Evolutionary conservation across 371 early-diverging fungal genomes (phyloP), one percentile per base, ranked within the genome.

Genomic region (Lichtheimia ornata): DNA sequence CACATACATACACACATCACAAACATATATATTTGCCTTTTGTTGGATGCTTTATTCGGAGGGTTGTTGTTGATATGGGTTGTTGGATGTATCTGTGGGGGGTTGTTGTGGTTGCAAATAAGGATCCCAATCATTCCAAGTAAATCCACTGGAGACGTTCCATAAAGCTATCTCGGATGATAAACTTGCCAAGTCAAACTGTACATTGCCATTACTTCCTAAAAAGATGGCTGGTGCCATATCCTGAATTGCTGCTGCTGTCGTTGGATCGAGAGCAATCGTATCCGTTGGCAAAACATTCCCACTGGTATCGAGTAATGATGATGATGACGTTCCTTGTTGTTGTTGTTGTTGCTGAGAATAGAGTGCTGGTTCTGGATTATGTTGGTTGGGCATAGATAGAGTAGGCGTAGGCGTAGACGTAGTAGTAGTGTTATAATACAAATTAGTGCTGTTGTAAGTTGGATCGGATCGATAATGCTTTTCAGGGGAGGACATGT

Each of bases 121-220:
- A 0, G 62, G 27, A 20, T 70, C 72, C 77, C 77, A 77, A n/a
- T 71, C 74, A 55, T 70, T 64, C 73, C 73, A 77, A 5, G 67
- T 65, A 2, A 65, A 54, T 13, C 70, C 67, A 53, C 63, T 71
- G 5, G 77, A 71, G 4, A 70, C 25, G 51, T 71, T 69, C 74
- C 72, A 73, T 41, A 77, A 25, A 5, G 74, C 71, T 0, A 73
- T 28, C 15, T 71, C 62, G 3, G 77, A 71, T 13, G 55, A 62
- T 14, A 73, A 35, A 52, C 69, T 64, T 5, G 66, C 49, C 1
- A 64, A 20, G 44, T 76, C 73, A 43, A 71, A 69, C 4, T 63
- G 57, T 24, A 15, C 17, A 14, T 5, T 42, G 28, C 18, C 22
- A 5, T 35, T 17, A 9, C 42, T 17, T 2, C 17, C 28, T 45